Percentiles rank a stretch among this genome's conserved stretches.
Conservation (phyloP, 2,329 filamentous ascomycete genomes). For the Xylaria sp. region DNA sequence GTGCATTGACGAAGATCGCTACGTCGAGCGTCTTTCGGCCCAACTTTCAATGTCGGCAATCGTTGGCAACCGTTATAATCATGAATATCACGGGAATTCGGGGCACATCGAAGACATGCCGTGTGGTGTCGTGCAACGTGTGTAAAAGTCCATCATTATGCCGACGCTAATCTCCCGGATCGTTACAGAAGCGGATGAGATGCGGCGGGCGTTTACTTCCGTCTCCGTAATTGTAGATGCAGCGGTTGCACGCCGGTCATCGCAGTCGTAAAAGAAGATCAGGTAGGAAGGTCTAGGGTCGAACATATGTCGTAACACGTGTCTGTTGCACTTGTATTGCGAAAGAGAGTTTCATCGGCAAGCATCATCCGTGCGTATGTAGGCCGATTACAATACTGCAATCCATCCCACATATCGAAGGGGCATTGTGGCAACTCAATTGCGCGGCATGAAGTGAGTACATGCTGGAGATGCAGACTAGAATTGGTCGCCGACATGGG, state of each 20-base stretch:
- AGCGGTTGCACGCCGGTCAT: conserved; percentile 67
- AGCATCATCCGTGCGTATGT: background rate
- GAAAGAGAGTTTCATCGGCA: background rate
- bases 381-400: background rate
- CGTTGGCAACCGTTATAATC: conserved; percentile 71
- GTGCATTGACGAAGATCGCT: background rate
- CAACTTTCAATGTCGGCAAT: conserved; percentile 67
- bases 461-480: background rate
- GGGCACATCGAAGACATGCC: conserved; percentile 61
- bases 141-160: conserved; percentile 75
- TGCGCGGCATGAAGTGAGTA: background rate
- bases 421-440: background rate
- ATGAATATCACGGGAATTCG: conserved; percentile 16
- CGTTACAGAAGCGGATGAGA: conserved; percentile 62
- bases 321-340: background rate
- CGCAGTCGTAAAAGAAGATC: conserved; percentile 75
- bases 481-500: no score
- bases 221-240: conserved; percentile 34
- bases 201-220: conserved; percentile 59
- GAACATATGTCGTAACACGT: conserved; percentile 68
- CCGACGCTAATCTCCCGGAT: conserved; percentile 74
- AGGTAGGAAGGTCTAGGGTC: conserved; percentile 71
- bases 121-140: conserved; percentile 68
- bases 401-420: background rate
- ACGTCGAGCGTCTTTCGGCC: conserved; percentile 49